Evolutionary conservation across 768 basidiomycete species (phyloP), one percentile per base, ranked within the genome.

Genomic region (Leccinellum luteum): DNA sequence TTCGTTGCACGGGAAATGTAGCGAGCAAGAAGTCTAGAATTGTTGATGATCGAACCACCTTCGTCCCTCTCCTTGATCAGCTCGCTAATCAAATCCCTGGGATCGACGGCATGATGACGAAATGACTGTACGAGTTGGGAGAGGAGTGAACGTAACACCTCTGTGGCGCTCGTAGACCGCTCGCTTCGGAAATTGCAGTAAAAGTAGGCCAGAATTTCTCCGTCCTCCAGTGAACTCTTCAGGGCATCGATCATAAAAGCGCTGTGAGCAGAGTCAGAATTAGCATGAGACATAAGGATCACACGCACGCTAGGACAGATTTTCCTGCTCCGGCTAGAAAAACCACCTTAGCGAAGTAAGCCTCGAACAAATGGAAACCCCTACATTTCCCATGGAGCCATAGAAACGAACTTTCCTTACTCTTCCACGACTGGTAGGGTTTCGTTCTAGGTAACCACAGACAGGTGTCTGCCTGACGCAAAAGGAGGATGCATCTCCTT

Each of bases 121-220:
- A 52, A 34, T 21, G 55, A 35, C 8, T 44, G 56, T 3, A 69
- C n/a, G 1, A 64, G 17, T 27, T 67, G 67, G 4, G 49, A 57
- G n/a, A 64, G 51, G 0, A 69, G 10, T 7, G 67, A 64, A 1
- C 59, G 62, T 49, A 67, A 50, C 17, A 64, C 49, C 32, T 63
- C 58, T 8, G 43, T 15, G 2, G 55, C 35, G 21, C 19, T 55
- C 27, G 45, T 65, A 1, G 58, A 51, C 17, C 49, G 53, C n/a
- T 60, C 58, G 1, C 28, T 52, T 21, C 58, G 62, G 10, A 67
- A 69, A 47, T 67, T 56, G 3, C 65, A 67, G 6, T 69, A 67
- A 15, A 67, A 64, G n/a, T 51, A 62, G 3, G 17, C 28, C 14
- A 67, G 21, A 1, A 51, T 6, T 8, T 62, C 54, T 10, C 31